phyloP scores from a whole-genome alignment of 768 basidiomycete genomes.

The Xanthoconium stramineum region DNA sequence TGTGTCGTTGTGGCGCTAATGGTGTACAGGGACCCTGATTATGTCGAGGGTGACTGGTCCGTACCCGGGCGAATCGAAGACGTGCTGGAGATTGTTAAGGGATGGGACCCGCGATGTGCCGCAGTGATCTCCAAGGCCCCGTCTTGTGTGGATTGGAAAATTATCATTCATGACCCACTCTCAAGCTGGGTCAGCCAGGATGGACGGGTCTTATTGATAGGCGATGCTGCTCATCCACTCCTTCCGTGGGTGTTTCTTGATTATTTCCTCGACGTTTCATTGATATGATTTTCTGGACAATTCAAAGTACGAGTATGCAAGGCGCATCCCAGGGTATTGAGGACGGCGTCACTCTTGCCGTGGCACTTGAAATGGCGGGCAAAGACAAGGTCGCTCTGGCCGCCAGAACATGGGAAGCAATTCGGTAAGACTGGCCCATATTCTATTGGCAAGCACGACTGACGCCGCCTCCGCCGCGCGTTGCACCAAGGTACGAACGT shows the following conservation, averaged over 20 bases:
- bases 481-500: slow-evolving; percentile 21
- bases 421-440: background rate
- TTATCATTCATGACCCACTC: slow-evolving; percentile 36
- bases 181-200: slow-evolving; percentile 34
- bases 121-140: slow-evolving; percentile 23
- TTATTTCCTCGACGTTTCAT: background rate
- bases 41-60: slow-evolving; percentile 22
- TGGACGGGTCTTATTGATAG: slow-evolving; percentile 24
- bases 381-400: slow-evolving; percentile 5
- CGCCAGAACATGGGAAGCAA: slow-evolving; percentile 14
- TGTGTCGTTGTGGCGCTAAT: background rate
- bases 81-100: slow-evolving; percentile 20
- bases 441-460: background rate
- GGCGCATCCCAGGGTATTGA: slow-evolving; percentile 43
- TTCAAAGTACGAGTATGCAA: slow-evolving; percentile 20
- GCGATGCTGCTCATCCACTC: slow-evolving; percentile 32
- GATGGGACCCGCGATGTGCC: slow-evolving; percentile 25
- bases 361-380: slow-evolving; percentile 19
- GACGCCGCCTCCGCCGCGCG: background rate
- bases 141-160: slow-evolving; percentile 38
- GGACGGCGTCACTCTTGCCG: slow-evolving; percentile 36
- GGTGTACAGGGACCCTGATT: slow-evolving; percentile 17
- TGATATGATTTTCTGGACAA: background rate
- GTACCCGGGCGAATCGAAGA: slow-evolving; percentile 23
- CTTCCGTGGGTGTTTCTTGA: slow-evolving; percentile 21